Evolutionary conservation across 2,329 filamentous ascomycete genomes (phyloP).

Genomic region (Pseudocercospora eumusae): DNA sequence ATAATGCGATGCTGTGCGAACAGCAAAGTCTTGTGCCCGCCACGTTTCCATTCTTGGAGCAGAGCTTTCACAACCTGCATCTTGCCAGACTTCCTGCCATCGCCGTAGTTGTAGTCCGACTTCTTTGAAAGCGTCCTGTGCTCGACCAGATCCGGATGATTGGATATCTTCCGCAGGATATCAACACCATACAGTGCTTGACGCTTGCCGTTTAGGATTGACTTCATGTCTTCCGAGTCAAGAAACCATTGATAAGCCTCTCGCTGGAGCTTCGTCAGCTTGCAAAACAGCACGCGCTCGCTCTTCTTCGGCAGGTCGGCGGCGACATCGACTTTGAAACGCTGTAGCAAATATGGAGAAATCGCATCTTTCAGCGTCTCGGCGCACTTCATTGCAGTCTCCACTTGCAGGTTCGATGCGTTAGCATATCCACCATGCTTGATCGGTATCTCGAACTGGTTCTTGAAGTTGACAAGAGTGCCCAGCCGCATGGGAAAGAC

Average conservation of each 20-base stretch:
- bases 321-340: slow-evolving; percentile 91
- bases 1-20: slow-evolving; percentile 95
- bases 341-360: slow-evolving; percentile 86
- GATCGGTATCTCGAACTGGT: slow-evolving; percentile 92
- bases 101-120: slow-evolving; percentile 74
- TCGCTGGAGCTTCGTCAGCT: slow-evolving; percentile 77
- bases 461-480: slow-evolving; percentile 84
- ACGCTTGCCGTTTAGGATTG: slow-evolving; percentile 71
- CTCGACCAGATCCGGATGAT: slow-evolving; percentile 87
- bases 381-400: slow-evolving; percentile 91
- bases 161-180: slow-evolving; percentile 92
- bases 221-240: slow-evolving; percentile 78
- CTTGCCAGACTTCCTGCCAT: slow-evolving; percentile 79
- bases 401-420: slow-evolving; percentile 87
- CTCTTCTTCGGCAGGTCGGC: slow-evolving; percentile 93
- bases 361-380: slow-evolving; percentile 93
- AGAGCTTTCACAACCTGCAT: slow-evolving; percentile 92
- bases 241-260: slow-evolving; percentile 80
- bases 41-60: slow-evolving; percentile 82
- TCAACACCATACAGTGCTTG: slow-evolving; percentile 90
- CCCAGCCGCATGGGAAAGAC: slow-evolving; percentile 95
- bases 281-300: slow-evolving; percentile 94
- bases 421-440: slow-evolving; percentile 91
- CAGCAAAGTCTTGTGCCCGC: slow-evolving; percentile 90
- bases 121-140: slow-evolving; percentile 62